Evolutionary conservation across 257 asterid genomes (phyloP).

Genomic region (Avicennia marina): DNA sequence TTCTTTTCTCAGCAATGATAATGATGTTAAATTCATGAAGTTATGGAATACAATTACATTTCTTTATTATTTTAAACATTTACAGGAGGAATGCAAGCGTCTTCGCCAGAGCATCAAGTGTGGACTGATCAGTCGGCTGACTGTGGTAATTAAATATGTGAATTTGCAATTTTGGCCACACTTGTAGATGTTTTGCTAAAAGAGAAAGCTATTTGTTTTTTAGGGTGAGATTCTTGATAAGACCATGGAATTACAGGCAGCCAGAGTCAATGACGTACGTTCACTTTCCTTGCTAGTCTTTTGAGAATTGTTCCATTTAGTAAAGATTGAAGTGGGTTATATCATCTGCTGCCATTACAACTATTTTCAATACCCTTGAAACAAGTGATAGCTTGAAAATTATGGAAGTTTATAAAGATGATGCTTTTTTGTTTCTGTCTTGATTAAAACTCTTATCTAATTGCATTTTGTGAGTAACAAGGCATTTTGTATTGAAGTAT

Average conservation of each 20-base stretch:
- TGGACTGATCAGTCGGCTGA: conserved; percentile 81
- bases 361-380: conserved; percentile 10
- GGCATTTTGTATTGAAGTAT: too few species aligned
- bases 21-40: background rate
- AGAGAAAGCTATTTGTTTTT: conserved; percentile 23
- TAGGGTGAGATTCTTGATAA: conserved; percentile 99
- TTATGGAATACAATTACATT: background rate
- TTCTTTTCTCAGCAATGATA: too few species aligned
- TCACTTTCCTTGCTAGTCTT: conserved; percentile 9
- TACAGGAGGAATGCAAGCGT: conserved; percentile 98
- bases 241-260: conserved; percentile 83
- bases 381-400: too few species aligned
- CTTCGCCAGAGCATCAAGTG: conserved; percentile 97
- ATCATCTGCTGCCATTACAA: background rate
- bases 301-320: background rate
- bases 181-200: conserved; percentile 9
- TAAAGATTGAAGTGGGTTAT: conserved; percentile 1
- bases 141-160: conserved; percentile 59
- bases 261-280: conserved; percentile 93
- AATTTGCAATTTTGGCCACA: conserved; percentile 5
- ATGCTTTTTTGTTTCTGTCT: too few species aligned
- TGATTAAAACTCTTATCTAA: too few species aligned
- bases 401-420: too few species aligned
- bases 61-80: conserved; percentile 17
- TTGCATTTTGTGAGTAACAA: too few species aligned